Percentiles rank a stretch among this genome's conserved stretches.
phyloP scores from a whole-genome alignment of 2,329 filamentous ascomycete species.

The Alternaria hordeiaustralica region DNA sequence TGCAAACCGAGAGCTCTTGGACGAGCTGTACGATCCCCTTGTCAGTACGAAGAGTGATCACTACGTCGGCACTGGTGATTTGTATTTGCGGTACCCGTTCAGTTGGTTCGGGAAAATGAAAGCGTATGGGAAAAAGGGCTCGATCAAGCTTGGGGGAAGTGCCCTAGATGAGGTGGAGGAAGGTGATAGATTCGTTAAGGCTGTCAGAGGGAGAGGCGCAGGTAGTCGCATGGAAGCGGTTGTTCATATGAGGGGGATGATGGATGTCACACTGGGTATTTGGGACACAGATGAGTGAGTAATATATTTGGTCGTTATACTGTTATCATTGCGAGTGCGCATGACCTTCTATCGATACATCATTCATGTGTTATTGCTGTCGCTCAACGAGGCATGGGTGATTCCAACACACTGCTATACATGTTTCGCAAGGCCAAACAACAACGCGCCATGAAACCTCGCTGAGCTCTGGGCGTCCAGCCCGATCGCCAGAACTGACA shows the following conservation, averaged over 20 bases:
- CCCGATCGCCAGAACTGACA: neutral
- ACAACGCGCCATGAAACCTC: neutral
- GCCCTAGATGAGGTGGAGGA: neutral
- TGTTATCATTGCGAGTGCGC: neutral
- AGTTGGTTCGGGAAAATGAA: neutral
- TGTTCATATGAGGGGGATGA: neutral
- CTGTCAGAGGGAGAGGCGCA: neutral
- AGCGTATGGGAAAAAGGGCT: fast-evolving
- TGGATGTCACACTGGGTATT: neutral
- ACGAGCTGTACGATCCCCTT: neutral
- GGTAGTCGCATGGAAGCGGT: neutral
- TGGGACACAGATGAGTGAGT: neutral
- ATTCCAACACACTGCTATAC: neutral
- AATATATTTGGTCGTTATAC: neutral
- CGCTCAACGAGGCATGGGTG: neutral
- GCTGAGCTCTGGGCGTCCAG: neutral
- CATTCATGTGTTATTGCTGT: neutral
- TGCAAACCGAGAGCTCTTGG: neutral
- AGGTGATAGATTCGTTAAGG: neutral
- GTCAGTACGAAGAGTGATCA: neutral
- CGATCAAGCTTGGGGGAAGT: neutral
- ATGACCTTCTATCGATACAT: neutral
- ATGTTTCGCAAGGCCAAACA: neutral
- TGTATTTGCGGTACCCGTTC: neutral
- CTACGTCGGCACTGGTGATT: neutral